Evolutionary conservation across 2,329 filamentous ascomycete genomes (phyloP), one percentile per base, ranked within the genome.

Genomic region (Lecanoromycetidae sp.): DNA sequence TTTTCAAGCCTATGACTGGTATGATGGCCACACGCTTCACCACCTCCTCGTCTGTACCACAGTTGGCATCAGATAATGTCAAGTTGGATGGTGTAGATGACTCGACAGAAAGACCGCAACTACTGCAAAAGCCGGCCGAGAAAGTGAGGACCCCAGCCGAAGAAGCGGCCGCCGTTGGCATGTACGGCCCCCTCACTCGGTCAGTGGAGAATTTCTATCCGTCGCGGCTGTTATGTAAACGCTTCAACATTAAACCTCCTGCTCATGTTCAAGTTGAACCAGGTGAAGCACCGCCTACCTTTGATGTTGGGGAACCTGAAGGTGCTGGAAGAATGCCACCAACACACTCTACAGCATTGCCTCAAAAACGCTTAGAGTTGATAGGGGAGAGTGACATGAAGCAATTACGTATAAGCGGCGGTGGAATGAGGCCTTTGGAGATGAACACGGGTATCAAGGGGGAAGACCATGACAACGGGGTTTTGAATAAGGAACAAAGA

Each of bases 11-110:
- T 1, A 85, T 94, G 67, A 86, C 84, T 2, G 87, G 87, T 0
- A 73, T 86, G 53, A 96, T 98, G 87, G 91, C 90, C 13, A 87
- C 84, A 17, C 80, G 90, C 0, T 98, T 98, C 61, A 95, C 87
- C 0, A 76, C 79, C 1, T 76, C 77, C 7, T 70, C 74, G 46
- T 60, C 66, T 3, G 57, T 65, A 2, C 61, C 66, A 3, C 63
- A 66, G 32, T 56, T 60, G 8, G 60, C 66, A 1, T 64, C 68
- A 1, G 64, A 67, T 52, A 56, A 57, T 30, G 60, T 60, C 36
- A 56, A 56, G 7, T 54, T 55, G 34, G 48, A 56, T 9, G 22
- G 30, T 15, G 32, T 26, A 13, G 19, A 13, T 17, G 33, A 23
- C 13, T 26, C 34, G 5, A 13, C 20, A 2, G 40, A 25, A 22